phyloP scores from a whole-genome alignment of 2,329 filamentous ascomycete genomes.

The Conoideocrella luteorostrata region DNA sequence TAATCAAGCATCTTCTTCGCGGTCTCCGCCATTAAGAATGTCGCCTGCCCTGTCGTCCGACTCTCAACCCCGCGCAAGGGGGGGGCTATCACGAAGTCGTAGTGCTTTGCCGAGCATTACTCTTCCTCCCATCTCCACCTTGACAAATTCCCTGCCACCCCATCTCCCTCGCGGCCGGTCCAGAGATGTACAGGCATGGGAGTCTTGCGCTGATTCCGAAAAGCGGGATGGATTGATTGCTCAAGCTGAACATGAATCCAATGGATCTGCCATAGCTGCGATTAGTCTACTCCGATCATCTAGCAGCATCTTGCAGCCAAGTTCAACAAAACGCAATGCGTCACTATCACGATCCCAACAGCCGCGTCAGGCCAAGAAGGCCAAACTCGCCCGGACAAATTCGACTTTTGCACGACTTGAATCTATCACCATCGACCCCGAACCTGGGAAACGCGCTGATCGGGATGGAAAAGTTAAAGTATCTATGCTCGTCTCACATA shows the following conservation, averaged over 20 bases:
- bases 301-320: conserved; percentile 46
- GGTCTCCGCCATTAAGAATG: conserved; percentile 40
- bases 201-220: conserved; percentile 81
- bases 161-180: conserved; percentile 65
- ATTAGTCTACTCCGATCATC: conserved; percentile 75
- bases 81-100: conserved; percentile 60
- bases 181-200: conserved; percentile 83
- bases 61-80: conserved; percentile 39
- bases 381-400: conserved; percentile 52
- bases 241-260: conserved; percentile 75
- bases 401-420: conserved; percentile 61
- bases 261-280: conserved; percentile 71
- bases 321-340: conserved; percentile 60
- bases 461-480: conserved; percentile 30
- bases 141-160: conserved; percentile 48
- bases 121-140: conserved; percentile 47
- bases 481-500: conserved; percentile 30
- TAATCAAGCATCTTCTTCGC: conserved; percentile 60
- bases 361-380: conserved; percentile 47
- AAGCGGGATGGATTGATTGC: conserved; percentile 69
- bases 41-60: conserved; percentile 41
- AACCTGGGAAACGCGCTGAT: conserved; percentile 21
- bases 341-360: conserved; percentile 25
- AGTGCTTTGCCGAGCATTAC: conserved; percentile 58
- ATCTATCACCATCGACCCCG: conserved; percentile 19